phyloP scores from a whole-genome alignment of 805 yeast genomes.

The Pichia heedii region DNA sequence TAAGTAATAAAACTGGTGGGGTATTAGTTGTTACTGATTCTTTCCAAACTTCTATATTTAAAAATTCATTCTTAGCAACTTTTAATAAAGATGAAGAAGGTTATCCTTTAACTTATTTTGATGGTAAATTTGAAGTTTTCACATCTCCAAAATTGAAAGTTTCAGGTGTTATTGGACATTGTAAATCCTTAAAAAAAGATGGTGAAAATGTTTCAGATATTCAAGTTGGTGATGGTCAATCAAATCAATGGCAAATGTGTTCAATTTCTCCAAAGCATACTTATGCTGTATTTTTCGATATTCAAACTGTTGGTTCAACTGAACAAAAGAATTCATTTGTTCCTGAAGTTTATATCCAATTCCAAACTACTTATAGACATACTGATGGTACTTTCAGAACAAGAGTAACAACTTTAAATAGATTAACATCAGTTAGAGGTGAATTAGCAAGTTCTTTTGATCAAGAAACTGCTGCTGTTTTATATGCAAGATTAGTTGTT shows the following conservation, averaged over 20 bases:
- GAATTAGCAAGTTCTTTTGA: constrained; percentile 66
- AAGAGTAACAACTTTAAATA: constrained; percentile 79
- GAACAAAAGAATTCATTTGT: constrained; percentile 32
- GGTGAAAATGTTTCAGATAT: constrained; percentile 77
- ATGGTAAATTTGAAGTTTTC: constrained; percentile 79
- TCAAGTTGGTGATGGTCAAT: constrained; percentile 90
- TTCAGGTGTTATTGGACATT: constrained; percentile 92
- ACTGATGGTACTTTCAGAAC: constrained; percentile 84
- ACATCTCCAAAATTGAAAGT: constrained; percentile 83
- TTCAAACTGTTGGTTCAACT: constrained; percentile 41
- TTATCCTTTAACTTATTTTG: constrained; percentile 80
- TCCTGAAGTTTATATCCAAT: constrained; percentile 47
- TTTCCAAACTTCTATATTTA: constrained; percentile 89
- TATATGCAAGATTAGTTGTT: constrained; percentile 86
- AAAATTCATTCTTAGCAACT: constrained; percentile 80
- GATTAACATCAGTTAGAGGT: constrained; percentile 41
- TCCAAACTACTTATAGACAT: constrained; percentile 88
- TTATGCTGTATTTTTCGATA: constrained; percentile 84
- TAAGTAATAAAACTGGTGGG: constrained; percentile 86
- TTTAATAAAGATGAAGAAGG: constrained; percentile 86
- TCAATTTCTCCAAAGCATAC: constrained; percentile 80
- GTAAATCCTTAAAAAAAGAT: constrained; percentile 61
- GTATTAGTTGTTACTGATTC: constrained; percentile 82
- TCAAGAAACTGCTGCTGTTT: constrained; percentile 96
- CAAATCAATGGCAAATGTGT: constrained; percentile 81